phyloP scores from a whole-genome alignment of 176 grass and related monocot genomes.

The Eleusine coracana region DNA sequence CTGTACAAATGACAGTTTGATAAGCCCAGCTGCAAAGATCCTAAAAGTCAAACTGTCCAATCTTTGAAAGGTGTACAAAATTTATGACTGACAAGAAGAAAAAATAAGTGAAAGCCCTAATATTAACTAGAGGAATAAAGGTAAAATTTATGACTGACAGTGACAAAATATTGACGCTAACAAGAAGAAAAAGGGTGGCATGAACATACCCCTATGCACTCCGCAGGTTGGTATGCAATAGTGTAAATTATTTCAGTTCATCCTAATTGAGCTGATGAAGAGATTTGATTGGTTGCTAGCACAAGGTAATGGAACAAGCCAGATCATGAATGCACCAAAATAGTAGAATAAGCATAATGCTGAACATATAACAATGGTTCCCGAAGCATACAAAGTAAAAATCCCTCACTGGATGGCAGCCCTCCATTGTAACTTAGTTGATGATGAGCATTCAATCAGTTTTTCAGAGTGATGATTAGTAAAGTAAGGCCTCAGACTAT shows the following conservation, averaged over 20 bases:
- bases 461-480: not conserved
- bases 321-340: not conserved
- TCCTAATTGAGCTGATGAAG: not conserved
- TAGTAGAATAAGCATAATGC: not conserved
- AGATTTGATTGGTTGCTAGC: not conserved
- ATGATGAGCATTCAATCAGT: not conserved
- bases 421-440: not conserved
- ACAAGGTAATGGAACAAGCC: not conserved
- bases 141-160: not conserved
- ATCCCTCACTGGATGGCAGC: not conserved
- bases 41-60: not conserved
- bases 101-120: not conserved
- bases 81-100: too few species aligned
- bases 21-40: not conserved
- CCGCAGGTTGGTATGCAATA: not conserved
- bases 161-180: not conserved
- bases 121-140: not conserved
- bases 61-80: not conserved
- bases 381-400: not conserved
- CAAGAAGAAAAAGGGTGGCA: not conserved
- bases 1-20: not conserved
- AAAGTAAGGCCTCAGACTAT: not conserved
- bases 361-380: not conserved
- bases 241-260: not conserved
- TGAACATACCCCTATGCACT: not conserved